These are phyloP conservation scores for Brassica nigra DNA, from an alignment of 345 rosid genomes.

Conservation along the genomic window DNA sequence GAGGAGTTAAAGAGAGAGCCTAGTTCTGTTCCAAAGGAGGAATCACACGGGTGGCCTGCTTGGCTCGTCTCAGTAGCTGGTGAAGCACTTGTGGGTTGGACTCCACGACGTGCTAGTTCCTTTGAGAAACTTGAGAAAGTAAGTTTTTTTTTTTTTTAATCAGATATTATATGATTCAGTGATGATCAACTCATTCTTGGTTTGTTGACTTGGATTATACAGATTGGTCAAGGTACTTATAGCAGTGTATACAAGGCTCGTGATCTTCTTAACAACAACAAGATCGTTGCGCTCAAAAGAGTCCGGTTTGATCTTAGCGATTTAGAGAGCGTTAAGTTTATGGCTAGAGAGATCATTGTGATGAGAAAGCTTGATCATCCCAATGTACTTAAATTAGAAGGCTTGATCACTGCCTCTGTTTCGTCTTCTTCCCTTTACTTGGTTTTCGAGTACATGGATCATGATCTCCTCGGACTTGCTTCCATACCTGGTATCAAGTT, in stretches of 20 bases:
- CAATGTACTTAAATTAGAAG: slow-evolving; percentile 82
- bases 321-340: slow-evolving; percentile 80
- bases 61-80: slow-evolving; percentile 86
- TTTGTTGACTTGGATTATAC: slow-evolving; percentile 20
- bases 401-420: slow-evolving; percentile 75
- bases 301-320: slow-evolving; percentile 83
- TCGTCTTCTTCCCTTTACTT: slow-evolving; percentile 81
- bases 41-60: slow-evolving; percentile 69
- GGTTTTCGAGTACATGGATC: slow-evolving; percentile 97
- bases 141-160: slow-evolving; percentile 36
- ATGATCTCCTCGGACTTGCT: slow-evolving; percentile 90
- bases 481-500: slow-evolving; percentile 80
- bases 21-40: slow-evolving; percentile 38
- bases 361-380: slow-evolving; percentile 90
- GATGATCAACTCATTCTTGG: background rate
- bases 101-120: slow-evolving; percentile 74
- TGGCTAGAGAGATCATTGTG: slow-evolving; percentile 85
- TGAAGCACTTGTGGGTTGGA: slow-evolving; percentile 90
- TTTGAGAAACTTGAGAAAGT: slow-evolving; percentile 90
- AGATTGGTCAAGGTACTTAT: slow-evolving; percentile 99
- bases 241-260: slow-evolving; percentile 90
- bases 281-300: slow-evolving; percentile 79
- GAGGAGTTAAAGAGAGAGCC: slow-evolving; percentile 14
- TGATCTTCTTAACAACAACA: slow-evolving; percentile 58
- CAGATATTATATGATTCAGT: background rate